A percentile compares a stretch with the other conserved stretches of the same genome.
Conservation (phyloP, 805 yeast genomes). For the Myxozyma geophila region DNA sequence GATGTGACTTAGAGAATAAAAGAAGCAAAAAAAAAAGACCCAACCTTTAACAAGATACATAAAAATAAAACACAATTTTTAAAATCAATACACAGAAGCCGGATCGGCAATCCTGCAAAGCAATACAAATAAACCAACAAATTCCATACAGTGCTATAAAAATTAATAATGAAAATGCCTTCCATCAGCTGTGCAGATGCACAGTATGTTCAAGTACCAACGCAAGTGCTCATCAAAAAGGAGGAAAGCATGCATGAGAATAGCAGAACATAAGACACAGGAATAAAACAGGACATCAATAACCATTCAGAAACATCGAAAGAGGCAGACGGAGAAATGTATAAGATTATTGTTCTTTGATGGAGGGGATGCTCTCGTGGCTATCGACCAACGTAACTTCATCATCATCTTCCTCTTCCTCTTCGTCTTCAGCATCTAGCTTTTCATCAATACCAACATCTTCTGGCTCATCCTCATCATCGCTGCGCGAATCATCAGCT, state of each 20-base stretch:
- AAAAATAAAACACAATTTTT: neutral
- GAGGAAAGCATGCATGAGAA: neutral
- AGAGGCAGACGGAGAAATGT: neutral
- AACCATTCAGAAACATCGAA: neutral
- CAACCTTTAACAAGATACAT: neutral
- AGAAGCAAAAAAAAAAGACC: too few species aligned
- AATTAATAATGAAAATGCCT: neutral
- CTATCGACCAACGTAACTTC: slow-evolving; percentile 19
- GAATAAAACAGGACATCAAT: too few species aligned
- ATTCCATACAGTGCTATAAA: neutral
- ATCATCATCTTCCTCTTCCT: slow-evolving; percentile 14
- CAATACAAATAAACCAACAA: neutral
- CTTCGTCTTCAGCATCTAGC: slow-evolving; percentile 3
- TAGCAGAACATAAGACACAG: neutral
- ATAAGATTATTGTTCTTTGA: neutral
- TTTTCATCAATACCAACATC: slow-evolving; percentile 13
- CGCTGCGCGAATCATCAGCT: slow-evolving; percentile 89
- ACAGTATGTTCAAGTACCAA: neutral
- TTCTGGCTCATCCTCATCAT: slow-evolving; percentile 61
- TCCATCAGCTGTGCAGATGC: neutral
- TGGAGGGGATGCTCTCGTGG: slow-evolving; percentile 1
- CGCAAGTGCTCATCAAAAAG: neutral
- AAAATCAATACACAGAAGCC: neutral
- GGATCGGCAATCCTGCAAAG: neutral
- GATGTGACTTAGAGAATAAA: too few species aligned